These are phyloP conservation scores for Saccharomyces mikatae DNA, from an alignment of 805 yeast species.

Conservation along the genomic window DNA sequence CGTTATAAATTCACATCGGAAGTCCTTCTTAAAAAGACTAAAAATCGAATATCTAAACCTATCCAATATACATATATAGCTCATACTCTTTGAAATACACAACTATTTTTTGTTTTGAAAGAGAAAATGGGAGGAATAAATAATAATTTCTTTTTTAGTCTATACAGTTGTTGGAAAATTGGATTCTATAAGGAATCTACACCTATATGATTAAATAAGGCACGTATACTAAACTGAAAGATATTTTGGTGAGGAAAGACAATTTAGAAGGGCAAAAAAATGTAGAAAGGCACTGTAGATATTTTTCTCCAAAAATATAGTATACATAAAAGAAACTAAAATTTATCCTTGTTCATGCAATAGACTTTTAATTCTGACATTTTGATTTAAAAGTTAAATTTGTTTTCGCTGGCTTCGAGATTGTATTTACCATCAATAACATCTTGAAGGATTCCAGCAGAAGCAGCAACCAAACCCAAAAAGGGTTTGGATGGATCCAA, in stretches of 20 bases:
- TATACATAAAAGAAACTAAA: not conserved
- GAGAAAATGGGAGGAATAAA: not conserved
- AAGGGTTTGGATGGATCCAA: conserved; percentile 95
- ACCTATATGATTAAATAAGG: not conserved
- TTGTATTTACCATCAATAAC: conserved; percentile 24
- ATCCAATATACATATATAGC: not conserved
- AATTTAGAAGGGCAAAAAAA: not conserved
- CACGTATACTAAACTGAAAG: not conserved
- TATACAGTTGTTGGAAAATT: not conserved
- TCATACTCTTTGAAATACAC: not conserved
- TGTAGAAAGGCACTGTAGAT: not conserved
- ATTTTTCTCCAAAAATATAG: not conserved
- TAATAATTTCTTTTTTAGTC: not conserved
- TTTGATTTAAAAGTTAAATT: not conserved
- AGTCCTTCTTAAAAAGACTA: not conserved
- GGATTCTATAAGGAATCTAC: not conserved
- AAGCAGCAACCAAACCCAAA: conserved; percentile 91
- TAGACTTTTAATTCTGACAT: not conserved
- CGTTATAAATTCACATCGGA: not conserved
- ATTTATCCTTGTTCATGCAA: conserved; percentile 9
- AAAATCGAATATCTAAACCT: not conserved
- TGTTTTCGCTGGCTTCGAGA: not conserved
- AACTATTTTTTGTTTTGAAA: not conserved
- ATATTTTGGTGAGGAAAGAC: not conserved
- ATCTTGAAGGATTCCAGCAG: conserved; percentile 72